phyloP scores from a whole-genome alignment of 164 flowering plant genomes.

The Stephania japonica region DNA sequence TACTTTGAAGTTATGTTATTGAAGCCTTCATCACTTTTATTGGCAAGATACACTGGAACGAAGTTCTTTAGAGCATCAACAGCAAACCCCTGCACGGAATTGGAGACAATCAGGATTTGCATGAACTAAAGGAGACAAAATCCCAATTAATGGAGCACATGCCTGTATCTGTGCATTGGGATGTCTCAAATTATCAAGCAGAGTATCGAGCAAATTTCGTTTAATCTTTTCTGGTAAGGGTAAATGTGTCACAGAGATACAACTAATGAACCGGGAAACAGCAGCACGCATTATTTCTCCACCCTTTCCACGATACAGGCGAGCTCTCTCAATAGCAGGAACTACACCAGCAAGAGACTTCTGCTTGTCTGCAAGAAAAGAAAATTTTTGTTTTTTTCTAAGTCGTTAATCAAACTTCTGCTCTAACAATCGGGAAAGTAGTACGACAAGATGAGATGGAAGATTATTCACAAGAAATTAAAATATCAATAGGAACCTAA shows the following conservation, averaged over 20 bases:
- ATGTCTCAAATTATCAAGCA: slow-evolving; percentile 83
- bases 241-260: slow-evolving; percentile 53
- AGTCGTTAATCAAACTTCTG: background rate
- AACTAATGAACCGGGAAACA: slow-evolving; percentile 82
- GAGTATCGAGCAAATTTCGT: slow-evolving; percentile 61
- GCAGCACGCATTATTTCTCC: slow-evolving; percentile 97
- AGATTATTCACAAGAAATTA: background rate
- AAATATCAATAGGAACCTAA: background rate
- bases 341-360: slow-evolving; percentile 63
- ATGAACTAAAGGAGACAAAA: background rate
- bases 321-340: slow-evolving; percentile 97
- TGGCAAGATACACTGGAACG: slow-evolving; percentile 44
- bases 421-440: background rate
- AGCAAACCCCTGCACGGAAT: slow-evolving; percentile 57
- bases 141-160: background rate
- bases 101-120: background rate
- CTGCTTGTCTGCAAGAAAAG: slow-evolving; percentile 54
- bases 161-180: slow-evolving; percentile 98
- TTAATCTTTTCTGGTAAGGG: slow-evolving; percentile 52
- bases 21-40: slow-evolving; percentile 21
- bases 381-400: background rate
- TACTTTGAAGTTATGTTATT: slow-evolving; percentile 46
- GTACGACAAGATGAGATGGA: background rate
- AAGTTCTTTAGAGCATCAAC: slow-evolving; percentile 72
- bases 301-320: slow-evolving; percentile 97